Evolutionary conservation across 2,329 filamentous ascomycete genomes (phyloP), one percentile per base, ranked within the genome.

Genomic region (Fusarium oligoseptatum): DNA sequence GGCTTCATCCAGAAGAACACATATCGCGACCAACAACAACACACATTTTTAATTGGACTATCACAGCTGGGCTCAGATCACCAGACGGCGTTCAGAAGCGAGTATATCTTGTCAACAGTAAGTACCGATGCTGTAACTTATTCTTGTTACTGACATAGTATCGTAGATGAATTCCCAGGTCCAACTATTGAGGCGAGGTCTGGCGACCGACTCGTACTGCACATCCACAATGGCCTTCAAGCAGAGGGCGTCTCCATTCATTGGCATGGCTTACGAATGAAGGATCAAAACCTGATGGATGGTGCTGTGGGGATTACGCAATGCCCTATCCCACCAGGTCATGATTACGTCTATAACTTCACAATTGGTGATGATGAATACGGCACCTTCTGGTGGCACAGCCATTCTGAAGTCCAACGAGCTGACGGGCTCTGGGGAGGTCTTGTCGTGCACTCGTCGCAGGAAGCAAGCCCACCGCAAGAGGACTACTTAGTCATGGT

Each of bases 401-500:
- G 55, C 20, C 55, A 58, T 39, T 58, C 9, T 6, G 55, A 58
- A 1, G 55, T 37, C 7, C 55, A 58, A 24, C 34, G 34, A n/a
- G 55, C 55, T 17, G 55, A 58, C 6, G 55, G 55, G 34, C 55
- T 58, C 1, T 58, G 55, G 55, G 55, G 55, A 39, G 55, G 55
- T 37, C 15, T 58, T 3, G 15, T 58, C 34, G 55, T 58, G 6
- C 55, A 58, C 6, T 58, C 55, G 5, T 34, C 55, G 22, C 22
- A 27, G 6, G 55, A 58, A 3, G 15, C 22, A 17, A 24, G 17
- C 20, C 9, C 22, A 6, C 34, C 9, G 6, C 12, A 9, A 3
- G 34, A 39, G 3, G 55, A 58, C 4, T 58, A 37, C 55, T 39
- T 58, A 15, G 14, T 39, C 5, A 58, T 58, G 55, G 85, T 87